Conservation (phyloP, 768 basidiomycete species). For the Mycena floridula region DNA sequence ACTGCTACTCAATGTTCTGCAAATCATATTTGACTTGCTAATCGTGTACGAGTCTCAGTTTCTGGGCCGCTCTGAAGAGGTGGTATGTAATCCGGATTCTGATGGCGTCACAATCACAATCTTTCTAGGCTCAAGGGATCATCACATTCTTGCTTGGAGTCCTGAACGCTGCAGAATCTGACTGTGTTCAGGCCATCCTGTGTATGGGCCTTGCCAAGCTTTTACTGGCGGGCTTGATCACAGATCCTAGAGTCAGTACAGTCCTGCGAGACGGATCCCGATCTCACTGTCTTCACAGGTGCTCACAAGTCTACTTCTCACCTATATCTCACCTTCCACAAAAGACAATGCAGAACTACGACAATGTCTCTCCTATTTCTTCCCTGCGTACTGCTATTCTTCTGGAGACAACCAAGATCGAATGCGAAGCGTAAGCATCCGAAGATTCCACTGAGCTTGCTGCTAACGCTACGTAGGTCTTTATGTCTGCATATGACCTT, state of each 20-base stretch:
- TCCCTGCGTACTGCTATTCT: conserved; percentile 91
- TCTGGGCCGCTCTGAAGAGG: conserved; percentile 42
- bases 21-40: conserved; percentile 85
- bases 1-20: conserved; percentile 72
- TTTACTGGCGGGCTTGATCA: conserved; percentile 77
- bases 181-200: conserved; percentile 71
- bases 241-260: conserved; percentile 68
- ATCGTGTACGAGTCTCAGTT: conserved; percentile 86
- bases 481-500: conserved; percentile 60
- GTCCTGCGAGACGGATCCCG: background rate
- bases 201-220: conserved; percentile 86
- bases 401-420: conserved; percentile 70
- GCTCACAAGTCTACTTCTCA: conserved; percentile 33
- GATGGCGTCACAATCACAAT: background rate
- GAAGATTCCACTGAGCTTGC: background rate
- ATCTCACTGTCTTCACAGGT: conserved; percentile 9
- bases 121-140: conserved; percentile 30
- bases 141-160: conserved; percentile 42
- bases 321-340: conserved; percentile 86
- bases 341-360: conserved; percentile 77
- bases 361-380: conserved; percentile 93
- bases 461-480: conserved; percentile 42
- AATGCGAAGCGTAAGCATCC: conserved; percentile 39
- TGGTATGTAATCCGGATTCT: conserved; percentile 23
- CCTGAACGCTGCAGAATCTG: conserved; percentile 62